Evolutionary conservation across 2,329 filamentous ascomycete species (phyloP), one percentile per base, ranked within the genome.

Genomic region (Emergomyces pasteurianus): DNA sequence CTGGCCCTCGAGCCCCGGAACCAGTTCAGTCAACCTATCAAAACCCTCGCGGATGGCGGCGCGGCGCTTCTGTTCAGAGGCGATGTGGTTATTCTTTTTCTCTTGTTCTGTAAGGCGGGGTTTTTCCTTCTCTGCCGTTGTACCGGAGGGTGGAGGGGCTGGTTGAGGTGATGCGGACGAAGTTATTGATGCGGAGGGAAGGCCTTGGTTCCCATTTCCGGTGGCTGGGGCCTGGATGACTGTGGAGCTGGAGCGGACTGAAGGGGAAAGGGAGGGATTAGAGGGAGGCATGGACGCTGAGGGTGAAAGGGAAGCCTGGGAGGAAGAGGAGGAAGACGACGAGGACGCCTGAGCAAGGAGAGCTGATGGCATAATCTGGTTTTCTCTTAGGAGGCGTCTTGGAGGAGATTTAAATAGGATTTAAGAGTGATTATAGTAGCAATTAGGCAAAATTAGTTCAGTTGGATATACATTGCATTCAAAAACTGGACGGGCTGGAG

Each of bases 41-140:
- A 95, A 95, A 61, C 88, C 89, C 62, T 89, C 85, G 54, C 91
- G 83, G 65, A 96, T 95, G 16, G 87, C 88, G 61, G 85, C 82
- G 52, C 86, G 83, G 42, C 86, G 83, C 73, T 87, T 82, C 66
- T 82, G 79, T 65, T 82, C 80, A 4, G 85, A 87, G 28, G 83
- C 82, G 67, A 88, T 88, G 74, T 89, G 86, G 70, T 89, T 89
- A 68, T 82, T 83, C 71, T 88, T 88, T 79, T 88, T 89, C 70
- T 89, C 84, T 63, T 83, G 79, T 66, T 88, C 85, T 54, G 84
- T 85, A 63, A 89, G 77, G 64, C 86, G 81, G 43, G 86, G 82
- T 66, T 86, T 85, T 64, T 85, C 82, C 60, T 71, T 75, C 10
- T 74, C 71, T 18, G 68, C 65, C 12, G 59, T 61, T 18, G 61